A percentile compares a stretch with the other conserved stretches of the same genome.
phyloP scores from a whole-genome alignment of 2,329 filamentous ascomycete genomes.

The Colletotrichum tropicale region DNA sequence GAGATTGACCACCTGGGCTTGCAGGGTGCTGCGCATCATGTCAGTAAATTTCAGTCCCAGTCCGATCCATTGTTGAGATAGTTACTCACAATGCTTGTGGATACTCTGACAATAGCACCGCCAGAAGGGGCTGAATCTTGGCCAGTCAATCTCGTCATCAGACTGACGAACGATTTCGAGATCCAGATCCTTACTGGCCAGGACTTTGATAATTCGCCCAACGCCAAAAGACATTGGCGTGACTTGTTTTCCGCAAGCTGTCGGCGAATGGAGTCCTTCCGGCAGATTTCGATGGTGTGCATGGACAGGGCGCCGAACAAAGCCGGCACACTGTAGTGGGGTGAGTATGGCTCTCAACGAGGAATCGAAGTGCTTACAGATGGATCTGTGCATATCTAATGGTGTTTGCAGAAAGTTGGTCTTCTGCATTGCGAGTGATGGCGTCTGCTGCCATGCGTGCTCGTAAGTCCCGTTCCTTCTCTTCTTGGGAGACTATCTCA shows the following conservation, averaged over 20 bases:
- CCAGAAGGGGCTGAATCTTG: neutral
- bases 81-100: neutral
- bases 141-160: neutral
- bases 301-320: slow-evolving; percentile 7
- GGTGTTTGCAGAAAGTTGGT: neutral
- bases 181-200: slow-evolving; percentile 9
- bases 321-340: neutral
- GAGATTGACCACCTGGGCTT: neutral
- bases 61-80: neutral
- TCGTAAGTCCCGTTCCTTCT: neutral
- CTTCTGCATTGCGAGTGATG: slow-evolving; percentile 12
- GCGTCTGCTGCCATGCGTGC: neutral
- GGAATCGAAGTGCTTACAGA: neutral
- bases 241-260: slow-evolving; percentile 4
- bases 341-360: neutral
- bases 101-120: neutral
- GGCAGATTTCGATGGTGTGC: neutral
- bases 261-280: neutral
- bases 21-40: neutral
- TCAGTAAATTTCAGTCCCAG: neutral
- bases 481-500: neutral
- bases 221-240: neutral
- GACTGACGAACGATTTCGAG: neutral
- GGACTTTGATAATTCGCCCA: neutral
- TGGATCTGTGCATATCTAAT: neutral